Evolutionary conservation across 1,284 basidiomycete species (phyloP).

Genomic region (Cutaneotrichosporon curvatum): DNA sequence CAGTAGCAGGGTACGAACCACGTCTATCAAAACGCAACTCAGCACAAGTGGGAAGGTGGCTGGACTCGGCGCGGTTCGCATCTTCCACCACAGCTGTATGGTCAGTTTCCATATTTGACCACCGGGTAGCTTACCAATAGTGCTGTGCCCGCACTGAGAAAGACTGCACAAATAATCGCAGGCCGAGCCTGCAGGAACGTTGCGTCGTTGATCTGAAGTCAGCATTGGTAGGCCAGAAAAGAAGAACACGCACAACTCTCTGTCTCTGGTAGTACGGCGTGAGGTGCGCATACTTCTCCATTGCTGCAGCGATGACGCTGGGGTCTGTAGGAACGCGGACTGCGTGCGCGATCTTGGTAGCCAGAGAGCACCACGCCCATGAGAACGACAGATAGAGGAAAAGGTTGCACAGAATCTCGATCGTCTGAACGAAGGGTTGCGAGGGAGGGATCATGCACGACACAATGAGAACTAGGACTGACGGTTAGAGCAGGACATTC

Average conservation of each 20-base stretch:
- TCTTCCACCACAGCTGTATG: slow-evolving; percentile 38
- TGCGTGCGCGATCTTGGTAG: slow-evolving; percentile 2
- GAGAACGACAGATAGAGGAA: slow-evolving; percentile 36
- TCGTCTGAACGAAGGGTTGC: slow-evolving; percentile 35
- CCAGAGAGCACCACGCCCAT: slow-evolving; percentile 36
- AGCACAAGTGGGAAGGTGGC: slow-evolving; percentile 43
- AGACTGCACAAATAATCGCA: slow-evolving; percentile 35
- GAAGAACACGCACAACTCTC: neutral
- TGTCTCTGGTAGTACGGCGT: slow-evolving; percentile 15
- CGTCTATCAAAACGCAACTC: slow-evolving; percentile 39
- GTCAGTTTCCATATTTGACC: neutral
- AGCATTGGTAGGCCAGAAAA: neutral
- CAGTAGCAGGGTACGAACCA: slow-evolving; percentile 20
- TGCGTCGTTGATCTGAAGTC: slow-evolving; percentile 32
- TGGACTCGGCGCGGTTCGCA: slow-evolving; percentile 41
- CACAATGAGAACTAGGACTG: slow-evolving; percentile 38
- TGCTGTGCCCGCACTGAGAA: slow-evolving; percentile 35
- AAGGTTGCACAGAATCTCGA: slow-evolving; percentile 38
- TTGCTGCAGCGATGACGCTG: slow-evolving; percentile 22
- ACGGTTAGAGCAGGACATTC: too few species aligned
- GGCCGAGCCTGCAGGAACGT: slow-evolving; percentile 41
- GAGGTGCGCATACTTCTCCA: slow-evolving; percentile 12
- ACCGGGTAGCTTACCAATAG: slow-evolving; percentile 23
- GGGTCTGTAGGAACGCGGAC: slow-evolving; percentile 22
- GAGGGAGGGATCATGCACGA: slow-evolving; percentile 39